A percentile compares a stretch with the other conserved stretches of the same genome.
Evolutionary conservation across 2,329 filamentous ascomycete species (phyloP).

Genomic region (Nemania serpens): DNA sequence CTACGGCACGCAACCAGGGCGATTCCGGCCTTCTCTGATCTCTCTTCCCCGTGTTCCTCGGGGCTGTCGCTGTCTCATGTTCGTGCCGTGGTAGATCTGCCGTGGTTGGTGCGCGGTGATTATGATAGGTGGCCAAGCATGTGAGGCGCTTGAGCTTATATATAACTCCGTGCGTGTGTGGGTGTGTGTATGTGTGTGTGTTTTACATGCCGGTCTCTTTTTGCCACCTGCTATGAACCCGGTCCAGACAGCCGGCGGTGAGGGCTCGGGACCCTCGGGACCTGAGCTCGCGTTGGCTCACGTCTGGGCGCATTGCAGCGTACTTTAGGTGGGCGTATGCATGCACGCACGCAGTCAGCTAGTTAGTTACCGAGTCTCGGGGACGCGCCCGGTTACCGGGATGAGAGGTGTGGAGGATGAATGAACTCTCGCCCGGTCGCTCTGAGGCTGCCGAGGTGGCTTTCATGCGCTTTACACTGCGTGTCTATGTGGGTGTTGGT

Average conservation of each 20-base stretch:
- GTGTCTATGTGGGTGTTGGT: too few relatives aligned
- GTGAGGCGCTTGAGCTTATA: background rate
- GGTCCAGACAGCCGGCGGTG: background rate
- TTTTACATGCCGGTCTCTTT: slow-evolving; percentile 2
- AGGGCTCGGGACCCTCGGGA: slow-evolving; percentile 2
- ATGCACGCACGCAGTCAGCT: background rate
- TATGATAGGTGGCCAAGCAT: background rate
- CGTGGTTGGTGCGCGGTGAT: background rate
- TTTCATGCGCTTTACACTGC: background rate
- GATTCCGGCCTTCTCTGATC: too few relatives aligned
- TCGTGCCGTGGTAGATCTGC: background rate
- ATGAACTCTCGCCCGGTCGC: background rate
- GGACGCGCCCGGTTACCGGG: background rate
- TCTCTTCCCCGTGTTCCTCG: background rate
- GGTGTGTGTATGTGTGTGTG: background rate
- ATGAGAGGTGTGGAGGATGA: background rate
- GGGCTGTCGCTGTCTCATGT: background rate
- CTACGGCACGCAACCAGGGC: too few relatives aligned
- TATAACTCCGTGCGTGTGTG: background rate
- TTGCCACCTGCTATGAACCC: slow-evolving; percentile 3
- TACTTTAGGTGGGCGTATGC: slow-evolving; percentile 20
- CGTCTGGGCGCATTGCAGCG: background rate
- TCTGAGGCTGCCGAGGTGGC: background rate
- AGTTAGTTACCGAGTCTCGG: slow-evolving; percentile 13
- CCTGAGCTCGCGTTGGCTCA: background rate